Conservation (phyloP, 306 rosid genomes). For the Trichosanthes truncata region DNA sequence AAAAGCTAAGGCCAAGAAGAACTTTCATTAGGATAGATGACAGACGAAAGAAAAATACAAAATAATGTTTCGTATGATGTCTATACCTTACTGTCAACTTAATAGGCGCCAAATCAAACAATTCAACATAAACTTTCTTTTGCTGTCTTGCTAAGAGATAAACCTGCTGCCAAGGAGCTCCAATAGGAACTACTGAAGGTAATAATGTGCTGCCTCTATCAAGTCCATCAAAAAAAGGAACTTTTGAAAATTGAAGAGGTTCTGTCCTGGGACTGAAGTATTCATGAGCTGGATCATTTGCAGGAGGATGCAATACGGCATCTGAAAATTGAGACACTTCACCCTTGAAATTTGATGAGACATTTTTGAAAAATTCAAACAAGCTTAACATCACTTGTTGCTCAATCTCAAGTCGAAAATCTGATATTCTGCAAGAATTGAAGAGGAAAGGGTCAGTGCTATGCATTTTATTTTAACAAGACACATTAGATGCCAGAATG, state of each 20-base stretch:
- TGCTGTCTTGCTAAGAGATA: conserved; percentile 79
- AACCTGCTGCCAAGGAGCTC: conserved; percentile 97
- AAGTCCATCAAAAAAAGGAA: conserved; percentile 28
- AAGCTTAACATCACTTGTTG: conserved; percentile 83
- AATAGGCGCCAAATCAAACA: conserved; percentile 78
- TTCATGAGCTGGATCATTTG: conserved; percentile 25
- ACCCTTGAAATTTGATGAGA: conserved; percentile 45
- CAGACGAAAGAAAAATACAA: conserved; percentile 10
- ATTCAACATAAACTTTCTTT: conserved; percentile 75
- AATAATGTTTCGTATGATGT: background rate
- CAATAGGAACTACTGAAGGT: conserved; percentile 76
- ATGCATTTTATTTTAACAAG: background rate
- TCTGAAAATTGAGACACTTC: conserved; percentile 38
- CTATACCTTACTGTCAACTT: conserved; percentile 68
- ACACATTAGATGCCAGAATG: conserved; percentile 15
- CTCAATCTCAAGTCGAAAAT: conserved; percentile 83
- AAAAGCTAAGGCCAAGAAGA: conserved; percentile 54
- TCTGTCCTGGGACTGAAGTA: conserved; percentile 26
- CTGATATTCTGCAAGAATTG: conserved; percentile 68
- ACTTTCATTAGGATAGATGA: conserved; percentile 14
- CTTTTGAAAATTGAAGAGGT: conserved; percentile 20
- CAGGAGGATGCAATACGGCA: conserved; percentile 19
- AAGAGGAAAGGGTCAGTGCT: conserved; percentile 17
- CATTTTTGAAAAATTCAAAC: conserved; percentile 58
- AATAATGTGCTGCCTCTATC: conserved; percentile 26